Evolutionary conservation across 2,329 filamentous ascomycete species (phyloP).

Genomic region (Periconia sp.): DNA sequence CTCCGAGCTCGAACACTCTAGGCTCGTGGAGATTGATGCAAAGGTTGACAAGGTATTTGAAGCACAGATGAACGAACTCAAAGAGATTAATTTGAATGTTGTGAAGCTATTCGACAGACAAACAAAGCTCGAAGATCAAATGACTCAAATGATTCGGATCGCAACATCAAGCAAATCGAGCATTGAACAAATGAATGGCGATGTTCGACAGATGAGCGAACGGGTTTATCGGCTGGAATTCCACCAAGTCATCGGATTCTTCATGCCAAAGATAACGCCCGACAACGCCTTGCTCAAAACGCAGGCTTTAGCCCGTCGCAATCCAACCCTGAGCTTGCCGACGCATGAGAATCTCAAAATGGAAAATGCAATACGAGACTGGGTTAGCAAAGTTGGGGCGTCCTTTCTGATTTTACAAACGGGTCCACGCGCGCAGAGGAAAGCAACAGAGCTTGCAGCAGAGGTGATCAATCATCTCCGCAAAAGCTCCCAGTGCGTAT

Average conservation of each 20-base stretch:
- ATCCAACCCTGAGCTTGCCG: background rate
- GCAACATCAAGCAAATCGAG: constrained; percentile 1
- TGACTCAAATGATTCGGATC: background rate
- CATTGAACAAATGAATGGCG: background rate
- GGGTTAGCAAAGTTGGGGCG: background rate
- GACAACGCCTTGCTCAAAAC: background rate
- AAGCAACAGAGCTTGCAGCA: constrained; percentile 8
- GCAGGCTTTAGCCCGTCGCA: constrained; percentile 5
- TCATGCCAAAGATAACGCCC: constrained; percentile 1
- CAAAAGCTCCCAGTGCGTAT: constrained; percentile 1
- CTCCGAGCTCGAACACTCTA: background rate
- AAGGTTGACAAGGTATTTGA: background rate
- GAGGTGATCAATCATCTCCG: constrained; percentile 9
- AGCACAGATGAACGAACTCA: background rate
- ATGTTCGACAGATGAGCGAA: too few relatives aligned
- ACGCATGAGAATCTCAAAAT: background rate
- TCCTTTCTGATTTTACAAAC: constrained; percentile 8
- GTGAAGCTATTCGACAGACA: constrained; percentile 3
- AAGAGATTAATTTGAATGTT: background rate
- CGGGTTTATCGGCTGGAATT: constrained; percentile 11
- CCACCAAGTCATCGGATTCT: constrained; percentile 5
- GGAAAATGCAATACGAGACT: background rate
- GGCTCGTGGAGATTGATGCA: background rate
- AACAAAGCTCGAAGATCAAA: background rate
- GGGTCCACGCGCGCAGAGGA: constrained; percentile 5